Conservation (phyloP, 164 flowering plant species). For the Cinnamomum chago region DNA sequence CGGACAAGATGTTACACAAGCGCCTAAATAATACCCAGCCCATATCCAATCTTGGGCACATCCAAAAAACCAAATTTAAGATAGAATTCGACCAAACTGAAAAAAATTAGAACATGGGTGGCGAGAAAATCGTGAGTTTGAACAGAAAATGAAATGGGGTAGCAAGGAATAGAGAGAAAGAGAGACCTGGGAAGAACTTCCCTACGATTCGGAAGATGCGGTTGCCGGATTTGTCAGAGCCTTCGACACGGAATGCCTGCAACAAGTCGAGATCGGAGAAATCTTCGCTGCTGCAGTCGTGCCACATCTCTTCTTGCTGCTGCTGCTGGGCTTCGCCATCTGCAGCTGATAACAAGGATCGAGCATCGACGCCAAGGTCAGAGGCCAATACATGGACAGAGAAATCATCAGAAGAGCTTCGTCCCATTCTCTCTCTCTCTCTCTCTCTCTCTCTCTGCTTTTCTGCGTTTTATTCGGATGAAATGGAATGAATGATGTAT, state of each 20-base stretch:
- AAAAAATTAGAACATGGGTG: background rate
- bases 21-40: background rate
- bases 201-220: slow-evolving; percentile 83
- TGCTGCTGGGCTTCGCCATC: slow-evolving; percentile 8
- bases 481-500: too few relatives aligned
- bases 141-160: background rate
- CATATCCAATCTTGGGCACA: background rate
- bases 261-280: slow-evolving; percentile 79
- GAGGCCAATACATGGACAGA: slow-evolving; percentile 80
- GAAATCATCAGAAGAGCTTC: slow-evolving; percentile 50
- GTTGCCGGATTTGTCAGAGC: slow-evolving; percentile 62
- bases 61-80: background rate
- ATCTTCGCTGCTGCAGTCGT: slow-evolving; percentile 73
- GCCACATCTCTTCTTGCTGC: slow-evolving; percentile 50
- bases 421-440: background rate
- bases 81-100: background rate
- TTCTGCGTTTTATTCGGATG: background rate
- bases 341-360: slow-evolving; percentile 48
- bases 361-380: slow-evolving; percentile 75
- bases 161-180: background rate
- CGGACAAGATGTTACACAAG: background rate
- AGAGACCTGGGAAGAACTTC: slow-evolving; percentile 78
- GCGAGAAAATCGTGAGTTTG: background rate
- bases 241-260: slow-evolving; percentile 56
- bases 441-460: background rate